Evolutionary conservation across 2,329 filamentous ascomycete species (phyloP).

Genomic region (Diaporthe eres): DNA sequence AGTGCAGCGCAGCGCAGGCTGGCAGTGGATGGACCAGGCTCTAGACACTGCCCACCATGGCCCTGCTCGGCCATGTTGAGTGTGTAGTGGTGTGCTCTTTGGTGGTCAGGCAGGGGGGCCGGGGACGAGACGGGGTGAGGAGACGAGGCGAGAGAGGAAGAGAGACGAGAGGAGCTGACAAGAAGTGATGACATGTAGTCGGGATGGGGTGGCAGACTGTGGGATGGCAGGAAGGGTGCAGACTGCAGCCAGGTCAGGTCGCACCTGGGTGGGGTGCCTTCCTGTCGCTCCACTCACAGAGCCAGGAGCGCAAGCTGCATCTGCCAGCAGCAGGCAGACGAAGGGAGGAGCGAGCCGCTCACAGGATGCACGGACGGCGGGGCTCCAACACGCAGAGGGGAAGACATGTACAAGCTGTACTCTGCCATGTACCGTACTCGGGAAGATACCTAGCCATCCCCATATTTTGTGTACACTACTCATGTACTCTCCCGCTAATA

Average conservation of each 20-base stretch:
- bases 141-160: conserved; percentile 11
- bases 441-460: not conserved
- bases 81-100: not conserved
- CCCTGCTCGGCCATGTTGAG: not conserved
- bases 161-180: conserved; percentile 14
- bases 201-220: conserved; percentile 25
- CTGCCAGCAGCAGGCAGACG: conserved; percentile 21
- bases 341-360: conserved; percentile 29
- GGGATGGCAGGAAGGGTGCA: conserved; percentile 24
- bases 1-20: not conserved
- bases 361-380: conserved; percentile 26
- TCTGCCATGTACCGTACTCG: not conserved
- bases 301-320: conserved; percentile 19
- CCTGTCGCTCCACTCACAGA: conserved; percentile 7
- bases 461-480: accelerated
- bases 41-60: not conserved
- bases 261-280: conserved; percentile 13
- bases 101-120: conserved; percentile 9
- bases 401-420: not conserved
- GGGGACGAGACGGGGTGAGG: conserved; percentile 1
- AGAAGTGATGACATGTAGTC: conserved; percentile 32
- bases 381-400: not conserved
- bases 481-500: not conserved
- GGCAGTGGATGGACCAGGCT: not conserved
- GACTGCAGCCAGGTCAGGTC: conserved; percentile 6